Conservation (phyloP, 2,329 filamentous ascomycete species). For the Neoscytalidium dimidiatum region DNA sequence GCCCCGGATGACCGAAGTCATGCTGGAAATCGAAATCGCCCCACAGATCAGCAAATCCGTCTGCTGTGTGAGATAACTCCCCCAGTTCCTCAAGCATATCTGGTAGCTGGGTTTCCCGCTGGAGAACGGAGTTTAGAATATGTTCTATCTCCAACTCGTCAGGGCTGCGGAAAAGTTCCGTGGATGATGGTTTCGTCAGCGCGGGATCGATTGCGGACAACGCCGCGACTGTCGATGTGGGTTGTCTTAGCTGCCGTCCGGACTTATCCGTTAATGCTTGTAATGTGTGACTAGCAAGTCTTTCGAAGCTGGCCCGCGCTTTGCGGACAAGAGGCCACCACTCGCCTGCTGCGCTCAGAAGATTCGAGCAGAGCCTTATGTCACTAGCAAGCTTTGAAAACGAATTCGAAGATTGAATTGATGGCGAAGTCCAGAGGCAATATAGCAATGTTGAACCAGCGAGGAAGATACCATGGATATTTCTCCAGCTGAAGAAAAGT, state of each 20-base stretch:
- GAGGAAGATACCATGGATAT: constrained; percentile 42
- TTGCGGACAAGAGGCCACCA: constrained; percentile 37
- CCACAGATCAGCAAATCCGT: neutral
- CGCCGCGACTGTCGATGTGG: neutral
- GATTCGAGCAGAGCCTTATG: constrained; percentile 37
- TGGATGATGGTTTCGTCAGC: neutral
- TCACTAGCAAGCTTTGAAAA: constrained; percentile 28
- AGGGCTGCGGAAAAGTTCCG: neutral
- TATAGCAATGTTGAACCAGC: constrained; percentile 43
- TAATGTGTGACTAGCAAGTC: neutral
- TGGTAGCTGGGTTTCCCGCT: neutral
- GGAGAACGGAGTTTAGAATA: neutral
- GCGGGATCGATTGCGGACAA: neutral
- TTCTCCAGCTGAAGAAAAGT: constrained; percentile 38
- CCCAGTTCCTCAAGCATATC: neutral
- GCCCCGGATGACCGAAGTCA: neutral
- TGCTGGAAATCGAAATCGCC: neutral
- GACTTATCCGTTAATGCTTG: neutral
- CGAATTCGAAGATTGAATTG: constrained; percentile 28
- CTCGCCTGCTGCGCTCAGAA: constrained; percentile 42
- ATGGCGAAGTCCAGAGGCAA: constrained; percentile 39
- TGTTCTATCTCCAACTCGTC: neutral
- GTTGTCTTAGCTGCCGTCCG: neutral
- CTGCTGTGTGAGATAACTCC: neutral
- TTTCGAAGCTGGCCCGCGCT: constrained; percentile 25